Evolutionary conservation across 768 basidiomycete genomes (phyloP).

Genomic region (Phanerochaete sordida): DNA sequence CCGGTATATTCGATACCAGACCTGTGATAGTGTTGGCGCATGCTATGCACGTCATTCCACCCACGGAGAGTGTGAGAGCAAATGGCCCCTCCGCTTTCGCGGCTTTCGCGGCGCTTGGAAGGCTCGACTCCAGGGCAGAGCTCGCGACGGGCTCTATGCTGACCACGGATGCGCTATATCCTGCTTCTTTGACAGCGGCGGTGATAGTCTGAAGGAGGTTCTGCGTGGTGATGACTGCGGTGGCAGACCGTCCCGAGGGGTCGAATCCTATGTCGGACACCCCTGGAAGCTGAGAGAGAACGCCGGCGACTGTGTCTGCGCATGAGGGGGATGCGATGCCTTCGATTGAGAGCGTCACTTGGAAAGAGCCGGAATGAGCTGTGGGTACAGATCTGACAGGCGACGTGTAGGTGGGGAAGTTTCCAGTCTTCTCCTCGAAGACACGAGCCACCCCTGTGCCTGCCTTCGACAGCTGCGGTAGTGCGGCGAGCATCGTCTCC

Average conservation of each 20-base stretch:
- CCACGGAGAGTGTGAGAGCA: slow-evolving; percentile 50
- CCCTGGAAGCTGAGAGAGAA: slow-evolving; percentile 47
- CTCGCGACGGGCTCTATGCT: slow-evolving; percentile 18
- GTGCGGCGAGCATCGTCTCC: slow-evolving; percentile 1
- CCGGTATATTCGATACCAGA: slow-evolving; percentile 44
- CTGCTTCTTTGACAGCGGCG: slow-evolving; percentile 33
- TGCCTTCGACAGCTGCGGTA: neutral
- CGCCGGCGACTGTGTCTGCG: slow-evolving; percentile 48
- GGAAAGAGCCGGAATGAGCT: slow-evolving; percentile 20
- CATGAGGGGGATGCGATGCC: slow-evolving; percentile 83
- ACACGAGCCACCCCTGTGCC: neutral
- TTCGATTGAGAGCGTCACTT: slow-evolving; percentile 51
- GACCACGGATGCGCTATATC: slow-evolving; percentile 38
- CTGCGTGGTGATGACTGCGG: slow-evolving; percentile 39
- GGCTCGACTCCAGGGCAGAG: neutral
- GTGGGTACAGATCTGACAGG: neutral
- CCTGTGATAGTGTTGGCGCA: slow-evolving; percentile 57
- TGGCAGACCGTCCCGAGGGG: slow-evolving; percentile 56
- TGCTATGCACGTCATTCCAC: slow-evolving; percentile 76
- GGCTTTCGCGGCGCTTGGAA: neutral
- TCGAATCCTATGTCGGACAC: slow-evolving; percentile 52
- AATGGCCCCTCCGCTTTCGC: slow-evolving; percentile 23
- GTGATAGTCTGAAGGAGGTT: slow-evolving; percentile 24
- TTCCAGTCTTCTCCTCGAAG: neutral
- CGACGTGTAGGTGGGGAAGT: neutral